phyloP scores from a whole-genome alignment of 805 yeast genomes.

The Wickerhamiella vanderwaltii region DNA sequence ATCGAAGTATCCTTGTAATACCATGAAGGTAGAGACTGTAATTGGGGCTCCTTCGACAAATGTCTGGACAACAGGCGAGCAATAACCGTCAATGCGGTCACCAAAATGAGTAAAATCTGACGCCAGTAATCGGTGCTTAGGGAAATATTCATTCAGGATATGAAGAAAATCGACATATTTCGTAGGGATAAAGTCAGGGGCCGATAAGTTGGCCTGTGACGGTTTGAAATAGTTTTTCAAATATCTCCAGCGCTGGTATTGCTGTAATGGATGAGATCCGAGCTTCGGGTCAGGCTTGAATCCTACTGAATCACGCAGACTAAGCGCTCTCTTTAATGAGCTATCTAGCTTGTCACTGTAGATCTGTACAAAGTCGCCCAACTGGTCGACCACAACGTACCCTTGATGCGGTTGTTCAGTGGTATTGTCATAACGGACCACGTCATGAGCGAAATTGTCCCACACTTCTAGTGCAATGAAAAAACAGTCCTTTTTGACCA shows the following conservation, averaged over 20 bases:
- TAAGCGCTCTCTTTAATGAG: conserved; percentile 40
- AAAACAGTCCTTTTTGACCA: conserved; percentile 54
- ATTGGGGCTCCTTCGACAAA: conserved; percentile 55
- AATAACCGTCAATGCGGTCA: conserved; percentile 39
- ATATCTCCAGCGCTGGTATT: conserved; percentile 33
- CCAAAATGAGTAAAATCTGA: conserved; percentile 50
- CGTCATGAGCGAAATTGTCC: conserved; percentile 75
- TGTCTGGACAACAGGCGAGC: conserved; percentile 73
- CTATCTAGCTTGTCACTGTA: conserved; percentile 50
- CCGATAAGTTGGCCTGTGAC: conserved; percentile 50
- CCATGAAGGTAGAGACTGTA: conserved; percentile 62
- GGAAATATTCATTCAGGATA: conserved; percentile 51
- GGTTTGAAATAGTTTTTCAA: conserved; percentile 47
- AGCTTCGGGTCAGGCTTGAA: conserved; percentile 23
- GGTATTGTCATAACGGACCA: conserved; percentile 56
- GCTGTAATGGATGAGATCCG: conserved; percentile 51
- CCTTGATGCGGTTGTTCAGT: conserved; percentile 66
- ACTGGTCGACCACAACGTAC: conserved; percentile 55
- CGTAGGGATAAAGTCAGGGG: conserved; percentile 76
- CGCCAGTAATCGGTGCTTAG: conserved; percentile 59
- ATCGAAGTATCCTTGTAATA: conserved; percentile 75
- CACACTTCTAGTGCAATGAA: conserved; percentile 73
- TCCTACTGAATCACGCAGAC: conserved; percentile 34
- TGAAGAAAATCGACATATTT: conserved; percentile 53
- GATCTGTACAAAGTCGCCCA: conserved; percentile 66